These are phyloP conservation scores for Aquilaria malaccensis DNA, from an alignment of 345 rosid genomes.

Conservation along the genomic window DNA sequence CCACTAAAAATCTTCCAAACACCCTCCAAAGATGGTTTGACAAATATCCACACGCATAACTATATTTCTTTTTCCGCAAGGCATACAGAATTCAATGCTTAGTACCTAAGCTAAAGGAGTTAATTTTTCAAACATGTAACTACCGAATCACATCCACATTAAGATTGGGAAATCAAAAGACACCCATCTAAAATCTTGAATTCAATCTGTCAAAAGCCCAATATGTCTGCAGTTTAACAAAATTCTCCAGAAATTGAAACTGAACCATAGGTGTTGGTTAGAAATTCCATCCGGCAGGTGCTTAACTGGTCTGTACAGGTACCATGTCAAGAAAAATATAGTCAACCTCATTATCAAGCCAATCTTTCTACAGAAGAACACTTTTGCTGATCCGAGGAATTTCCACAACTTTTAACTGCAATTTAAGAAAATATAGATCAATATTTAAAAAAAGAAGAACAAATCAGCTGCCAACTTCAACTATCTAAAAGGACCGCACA, in stretches of 20 bases:
- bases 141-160: too few species aligned
- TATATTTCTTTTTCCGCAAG: background rate
- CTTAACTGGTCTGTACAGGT: conserved; percentile 23
- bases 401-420: conserved; percentile 38
- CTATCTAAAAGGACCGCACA: background rate
- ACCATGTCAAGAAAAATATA: conserved; percentile 14
- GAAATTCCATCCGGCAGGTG: conserved; percentile 11
- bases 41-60: too few species aligned
- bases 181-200: too few species aligned
- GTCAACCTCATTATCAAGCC: conserved; percentile 19
- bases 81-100: background rate
- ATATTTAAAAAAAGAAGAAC: background rate
- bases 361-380: conserved; percentile 16
- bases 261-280: conserved; percentile 1
- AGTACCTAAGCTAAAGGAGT: too few species aligned
- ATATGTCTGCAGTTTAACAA: too few species aligned
- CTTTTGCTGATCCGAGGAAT: conserved; percentile 23
- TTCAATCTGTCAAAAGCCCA: too few species aligned
- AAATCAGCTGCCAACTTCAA: background rate
- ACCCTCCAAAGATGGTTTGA: too few species aligned
- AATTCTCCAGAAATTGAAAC: too few species aligned
- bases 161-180: too few species aligned
- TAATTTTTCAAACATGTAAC: too few species aligned
- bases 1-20: too few species aligned
- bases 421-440: conserved; percentile 5